Percentiles rank a stretch among this genome's conserved stretches.
phyloP scores from a whole-genome alignment of 768 basidiomycete species.

The Psilocybe azurescens region DNA sequence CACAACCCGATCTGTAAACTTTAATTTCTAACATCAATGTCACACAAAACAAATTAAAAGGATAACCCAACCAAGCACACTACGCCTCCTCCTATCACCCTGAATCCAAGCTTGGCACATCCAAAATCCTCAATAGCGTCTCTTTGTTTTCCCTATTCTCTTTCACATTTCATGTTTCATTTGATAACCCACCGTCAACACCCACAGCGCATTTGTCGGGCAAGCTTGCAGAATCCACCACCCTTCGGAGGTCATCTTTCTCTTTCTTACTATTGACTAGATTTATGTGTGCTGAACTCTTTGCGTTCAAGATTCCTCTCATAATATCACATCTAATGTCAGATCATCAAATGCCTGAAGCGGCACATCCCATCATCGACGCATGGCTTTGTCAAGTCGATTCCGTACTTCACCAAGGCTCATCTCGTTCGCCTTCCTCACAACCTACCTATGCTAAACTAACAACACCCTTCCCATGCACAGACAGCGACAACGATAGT shows the following conservation, averaged over 20 bases:
- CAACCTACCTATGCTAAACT: neutral
- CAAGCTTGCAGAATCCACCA: constrained; percentile 82
- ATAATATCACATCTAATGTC: constrained; percentile 71
- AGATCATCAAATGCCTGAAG: constrained; percentile 75
- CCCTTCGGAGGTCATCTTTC: constrained; percentile 66
- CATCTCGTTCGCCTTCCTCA: constrained; percentile 10
- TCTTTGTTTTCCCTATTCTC: too few species aligned
- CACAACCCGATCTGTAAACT: too few species aligned
- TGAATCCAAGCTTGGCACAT: too few species aligned
- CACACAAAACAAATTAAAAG: too few species aligned
- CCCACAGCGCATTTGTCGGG: constrained; percentile 75
- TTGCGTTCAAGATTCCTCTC: constrained; percentile 58
- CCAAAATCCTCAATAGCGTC: too few species aligned
- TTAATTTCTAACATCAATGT: too few species aligned
- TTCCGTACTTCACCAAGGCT: constrained; percentile 76
- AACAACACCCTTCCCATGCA: neutral
- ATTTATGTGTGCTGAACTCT: neutral
- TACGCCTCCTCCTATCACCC: too few species aligned
- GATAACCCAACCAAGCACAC: too few species aligned
- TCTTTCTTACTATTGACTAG: neutral
- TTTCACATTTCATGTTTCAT: too few species aligned
- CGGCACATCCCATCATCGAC: constrained; percentile 81
- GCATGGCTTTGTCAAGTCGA: constrained; percentile 82
- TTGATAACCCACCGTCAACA: too few species aligned
- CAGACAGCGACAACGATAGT: constrained; percentile 95